Evolutionary conservation across 352 stramenopile species (phyloP), one percentile per base, ranked within the genome.

Genomic region (Globisporangium abappressorium): DNA sequence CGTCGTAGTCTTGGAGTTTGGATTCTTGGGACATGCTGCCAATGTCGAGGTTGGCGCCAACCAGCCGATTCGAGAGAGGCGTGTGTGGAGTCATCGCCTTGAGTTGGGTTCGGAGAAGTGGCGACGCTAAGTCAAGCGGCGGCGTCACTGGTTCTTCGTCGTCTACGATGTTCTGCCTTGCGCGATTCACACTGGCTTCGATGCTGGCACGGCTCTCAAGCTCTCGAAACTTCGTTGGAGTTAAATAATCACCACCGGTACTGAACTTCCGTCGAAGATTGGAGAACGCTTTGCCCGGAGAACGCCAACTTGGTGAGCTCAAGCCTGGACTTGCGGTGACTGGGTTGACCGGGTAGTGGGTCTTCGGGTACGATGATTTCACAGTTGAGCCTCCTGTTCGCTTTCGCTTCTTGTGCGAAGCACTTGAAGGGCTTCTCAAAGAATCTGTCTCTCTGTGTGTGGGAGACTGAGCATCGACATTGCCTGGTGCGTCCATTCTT

Each of bases 11-110:
- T 30, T 80, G 81, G 36, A 93, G 71, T 46, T 72, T 79, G 5
- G 83, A 64, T 66, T 94, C 85, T 68, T 92, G 84, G 1, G 79
- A 87, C 61, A 86, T 78, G 65, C 71, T 92, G 33, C 85, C 85
- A 51, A 92, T 76, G 57, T 94, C 80, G 18, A 91, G 65, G 34
- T 79, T 91, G 5, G 86, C 87, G n/a, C 85, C 87, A 2, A 93
- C 87, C 2, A 95, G 75, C 2, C 87, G 84, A 66, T 95, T 95
- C 11, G 87, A 95, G 15, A 95, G 69, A 62, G 88, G 88, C 6
- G 88, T 95, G 60, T 91, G 84, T 20, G 85, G 85, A 6, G 84
- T 94, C 84, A 95, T 92, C 5, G 81, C 88, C 66, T 92, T 93
- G 11, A 95, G 75, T 66, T 91, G 81, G 2, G 88, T 95, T 9